Base-by-base conservation (phyloP, 345 rosid genomes). In the Corchorus capsularis region DNA sequence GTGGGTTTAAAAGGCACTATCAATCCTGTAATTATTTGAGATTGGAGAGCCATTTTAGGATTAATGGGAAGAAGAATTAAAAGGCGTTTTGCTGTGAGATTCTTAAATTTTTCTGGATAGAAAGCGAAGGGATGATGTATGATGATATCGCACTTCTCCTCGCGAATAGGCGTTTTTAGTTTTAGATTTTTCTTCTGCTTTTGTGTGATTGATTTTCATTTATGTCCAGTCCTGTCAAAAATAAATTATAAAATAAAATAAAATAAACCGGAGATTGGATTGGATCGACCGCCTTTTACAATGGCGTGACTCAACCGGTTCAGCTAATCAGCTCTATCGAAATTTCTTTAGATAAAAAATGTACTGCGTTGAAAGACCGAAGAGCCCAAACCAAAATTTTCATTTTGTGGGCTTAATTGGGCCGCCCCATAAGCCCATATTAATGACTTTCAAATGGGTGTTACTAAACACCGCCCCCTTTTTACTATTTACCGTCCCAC, bases 21-120 rank as follows among this genome's bases (percentile, higher is more conserved):
- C 43, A 84, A 76, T 59, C 87, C 85, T 7, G 91, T 57, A 76
- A 89, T 54, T 70, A 82, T 68, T 39, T 84, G 89, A 4, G 86
- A 75, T 45, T 85, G 86, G 16, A 61, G 73, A 47, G 85, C 79
- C 85, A 68, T 84, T 50, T 16, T 53, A n/a, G 20, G 47, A 50
- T 39, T 27, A 7, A 12, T 12, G n/a, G 27, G 10, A 32, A 69
- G 32, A 52, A 50, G 34, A 52, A 15, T 69, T 8, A 22, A 35
- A 22, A 17, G 35, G 71, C 47, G 39, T 59, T 69, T 22, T 49
- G 70, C 50, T 63, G 45, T 27, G 69, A 37, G 68, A n/a, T 46
- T 8, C 22, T 12, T 13, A 5, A 11, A 20, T 5, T 11, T 47
- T 49, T 27, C 10, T 15, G n/a, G 72, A 68, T 68, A 49, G 45